These are phyloP conservation scores for Mortierella sp. DNA, from an alignment of 371 early-diverging fungal genomes.

Conservation along the genomic window DNA sequence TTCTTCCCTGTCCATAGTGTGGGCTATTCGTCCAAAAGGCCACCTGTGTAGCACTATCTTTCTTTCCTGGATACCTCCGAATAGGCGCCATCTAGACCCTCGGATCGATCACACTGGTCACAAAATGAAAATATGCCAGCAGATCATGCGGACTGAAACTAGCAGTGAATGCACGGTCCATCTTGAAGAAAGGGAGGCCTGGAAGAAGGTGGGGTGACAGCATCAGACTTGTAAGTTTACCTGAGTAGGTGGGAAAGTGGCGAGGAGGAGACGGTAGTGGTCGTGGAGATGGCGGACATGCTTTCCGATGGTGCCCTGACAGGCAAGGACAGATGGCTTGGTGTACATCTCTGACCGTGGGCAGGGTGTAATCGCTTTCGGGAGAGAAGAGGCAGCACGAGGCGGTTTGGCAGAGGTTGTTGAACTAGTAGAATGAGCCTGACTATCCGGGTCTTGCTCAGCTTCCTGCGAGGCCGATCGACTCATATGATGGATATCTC, in stretches of 20 bases:
- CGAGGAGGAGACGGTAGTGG: slow-evolving; percentile 59
- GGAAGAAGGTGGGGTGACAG: background rate
- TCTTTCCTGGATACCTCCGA: background rate
- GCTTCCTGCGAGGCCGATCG: slow-evolving; percentile 18
- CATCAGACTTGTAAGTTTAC: slow-evolving; percentile 9
- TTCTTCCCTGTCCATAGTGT: background rate
- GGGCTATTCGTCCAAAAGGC: background rate
- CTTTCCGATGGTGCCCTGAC: slow-evolving; percentile 77
- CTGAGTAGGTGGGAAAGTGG: slow-evolving; percentile 30
- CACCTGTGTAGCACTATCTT: background rate
- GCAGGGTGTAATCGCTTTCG: slow-evolving; percentile 22
- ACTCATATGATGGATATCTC: slow-evolving; percentile 28
- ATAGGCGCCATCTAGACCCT: slow-evolving; percentile 4
- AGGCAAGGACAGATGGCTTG: slow-evolving; percentile 64
- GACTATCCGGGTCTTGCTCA: slow-evolving; percentile 3
- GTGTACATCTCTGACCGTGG: slow-evolving; percentile 60
- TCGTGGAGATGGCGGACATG: slow-evolving; percentile 69
- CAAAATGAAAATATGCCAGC: background rate
- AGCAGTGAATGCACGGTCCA: slow-evolving; percentile 1
- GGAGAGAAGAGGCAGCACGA: slow-evolving; percentile 13
- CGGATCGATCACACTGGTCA: background rate
- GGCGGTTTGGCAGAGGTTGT: background rate
- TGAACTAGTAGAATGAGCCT: background rate
- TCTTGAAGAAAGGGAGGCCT: background rate
- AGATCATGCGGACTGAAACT: slow-evolving; percentile 4